Evolutionary conservation across 2,329 filamentous ascomycete genomes (phyloP).

Genomic region (Tolypocladium ovalisporum): DNA sequence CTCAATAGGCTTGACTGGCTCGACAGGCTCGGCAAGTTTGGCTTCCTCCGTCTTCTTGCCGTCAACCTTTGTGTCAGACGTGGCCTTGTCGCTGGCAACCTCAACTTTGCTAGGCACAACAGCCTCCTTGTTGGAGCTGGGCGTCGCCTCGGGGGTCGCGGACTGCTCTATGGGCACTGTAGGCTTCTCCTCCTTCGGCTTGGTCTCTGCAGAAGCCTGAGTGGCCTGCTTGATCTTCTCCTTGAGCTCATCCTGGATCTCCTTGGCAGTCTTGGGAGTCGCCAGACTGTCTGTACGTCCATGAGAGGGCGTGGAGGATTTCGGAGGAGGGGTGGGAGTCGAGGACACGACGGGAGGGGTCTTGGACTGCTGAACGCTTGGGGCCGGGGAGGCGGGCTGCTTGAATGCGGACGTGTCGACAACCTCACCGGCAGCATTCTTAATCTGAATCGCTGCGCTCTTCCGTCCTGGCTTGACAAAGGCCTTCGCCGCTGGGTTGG

Average conservation of each 20-base stretch:
- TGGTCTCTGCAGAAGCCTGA: conserved; percentile 17
- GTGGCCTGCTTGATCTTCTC: conserved; percentile 62
- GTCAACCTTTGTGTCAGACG: background rate
- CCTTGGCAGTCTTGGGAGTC: conserved; percentile 61
- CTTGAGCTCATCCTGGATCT: conserved; percentile 75
- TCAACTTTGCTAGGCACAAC: background rate
- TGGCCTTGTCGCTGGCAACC: background rate
- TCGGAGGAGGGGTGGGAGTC: conserved; percentile 70
- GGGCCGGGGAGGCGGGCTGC: conserved; percentile 45
- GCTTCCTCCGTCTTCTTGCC: conserved; percentile 17
- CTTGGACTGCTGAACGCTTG: conserved; percentile 45
- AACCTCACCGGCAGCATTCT: conserved; percentile 68
- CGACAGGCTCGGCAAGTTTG: conserved; percentile 12
- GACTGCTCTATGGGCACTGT: conserved; percentile 18
- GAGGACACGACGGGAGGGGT: conserved; percentile 63
- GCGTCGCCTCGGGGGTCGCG: conserved; percentile 8
- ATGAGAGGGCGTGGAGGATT: conserved; percentile 58
- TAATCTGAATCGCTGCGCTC: conserved; percentile 73
- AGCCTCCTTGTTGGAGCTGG: conserved; percentile 1
- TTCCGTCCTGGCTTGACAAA: conserved; percentile 45
- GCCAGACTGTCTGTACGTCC: conserved; percentile 59
- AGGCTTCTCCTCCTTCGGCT: conserved; percentile 18
- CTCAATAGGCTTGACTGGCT: conserved; percentile 13
- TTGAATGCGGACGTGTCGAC: conserved; percentile 57
- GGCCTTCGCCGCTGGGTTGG: conserved; percentile 32